These are phyloP conservation scores for Adansonia grandidieri DNA, from an alignment of 441 rosid species.

Conservation along the genomic window DNA sequence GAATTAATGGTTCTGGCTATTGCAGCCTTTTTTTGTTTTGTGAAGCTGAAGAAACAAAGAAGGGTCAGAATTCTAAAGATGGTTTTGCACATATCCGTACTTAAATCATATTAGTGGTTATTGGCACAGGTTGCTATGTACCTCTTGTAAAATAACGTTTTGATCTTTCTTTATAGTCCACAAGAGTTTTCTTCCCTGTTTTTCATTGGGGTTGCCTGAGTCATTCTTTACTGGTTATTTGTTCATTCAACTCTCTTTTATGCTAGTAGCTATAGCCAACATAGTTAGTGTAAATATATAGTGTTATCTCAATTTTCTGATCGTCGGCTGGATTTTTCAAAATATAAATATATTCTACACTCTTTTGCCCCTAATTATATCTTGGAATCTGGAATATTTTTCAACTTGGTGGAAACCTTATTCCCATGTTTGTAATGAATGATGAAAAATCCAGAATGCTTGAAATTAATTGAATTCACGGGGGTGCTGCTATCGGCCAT, in stretches of 20 bases:
- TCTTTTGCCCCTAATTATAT: not conserved
- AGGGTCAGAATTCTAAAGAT: not conserved
- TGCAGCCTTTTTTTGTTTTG: not conserved
- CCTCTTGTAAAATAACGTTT: slow-evolving; percentile 8
- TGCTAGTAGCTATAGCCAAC: not conserved
- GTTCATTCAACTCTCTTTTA: not conserved
- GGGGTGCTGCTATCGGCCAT: no score
- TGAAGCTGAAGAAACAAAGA: not conserved
- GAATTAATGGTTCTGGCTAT: not conserved
- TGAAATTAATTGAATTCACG: no score
- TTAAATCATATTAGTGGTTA: not conserved
- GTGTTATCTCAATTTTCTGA: not conserved
- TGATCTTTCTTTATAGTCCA: not conserved
- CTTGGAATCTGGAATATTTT: not conserved
- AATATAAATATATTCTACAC: not conserved
- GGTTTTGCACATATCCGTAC: slow-evolving; percentile 10
- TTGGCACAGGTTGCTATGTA: slow-evolving; percentile 12
- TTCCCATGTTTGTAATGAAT: no score
- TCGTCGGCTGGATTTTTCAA: not conserved
- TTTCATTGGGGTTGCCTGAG: not conserved
- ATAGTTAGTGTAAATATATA: not conserved
- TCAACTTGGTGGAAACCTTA: no score
- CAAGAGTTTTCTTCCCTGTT: slow-evolving; percentile 19
- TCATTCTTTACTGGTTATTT: slow-evolving; percentile 4
- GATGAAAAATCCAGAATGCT: no score